Base-by-base conservation (phyloP, 129 eudicot species). In the Helichrysum umbraculigerum region DNA sequence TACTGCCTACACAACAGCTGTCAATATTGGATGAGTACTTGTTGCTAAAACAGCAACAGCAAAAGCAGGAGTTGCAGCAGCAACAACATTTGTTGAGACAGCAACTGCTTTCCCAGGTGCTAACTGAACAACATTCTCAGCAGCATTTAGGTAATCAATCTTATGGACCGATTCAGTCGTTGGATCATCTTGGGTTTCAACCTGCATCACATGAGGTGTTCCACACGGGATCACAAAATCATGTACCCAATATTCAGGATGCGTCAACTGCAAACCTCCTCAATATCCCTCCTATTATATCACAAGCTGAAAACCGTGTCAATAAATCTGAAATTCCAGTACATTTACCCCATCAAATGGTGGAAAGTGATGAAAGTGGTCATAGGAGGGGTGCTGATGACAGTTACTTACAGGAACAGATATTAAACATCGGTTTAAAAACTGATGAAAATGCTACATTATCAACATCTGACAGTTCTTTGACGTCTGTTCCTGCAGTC, bases 81-180 rank as follows among this genome's bases (percentile, higher is more conserved):
- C 71, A 67, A 20, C 72, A 67, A 20, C 72, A 88, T 75, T 82
- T 82, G 30, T 87, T 88, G 76, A 88, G 88, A 66, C 92, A 93
- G 47, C 97, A 90, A 62, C 74, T 95, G 78, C 88, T 95, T 30
- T 85, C 97, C 12, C 88, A 88, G 76, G 84, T 84, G 59, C 83
- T 89, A 2, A 72, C 84, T 0, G 91, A 91, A 62, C 93, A 87
- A 22, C 87, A 83, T 16, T 64, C 85, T 51, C 82, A 71, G 44
- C 96, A 88, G 67, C 88, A 66, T 35, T 56, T 90, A 20, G 87
- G 77, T 47, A 88, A 84, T 56, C 83, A 73, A 66, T 77, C 96
- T 37, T 82, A 76, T 78, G 86, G 84, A 47, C 90, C 80, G 58
- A 63, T 80, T 69, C 96, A 71, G 71, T 60, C 86, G 29, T 33